Evolutionary conservation across 2,329 filamentous ascomycete genomes (phyloP).

Genomic region (Cercospora nicotianae): DNA sequence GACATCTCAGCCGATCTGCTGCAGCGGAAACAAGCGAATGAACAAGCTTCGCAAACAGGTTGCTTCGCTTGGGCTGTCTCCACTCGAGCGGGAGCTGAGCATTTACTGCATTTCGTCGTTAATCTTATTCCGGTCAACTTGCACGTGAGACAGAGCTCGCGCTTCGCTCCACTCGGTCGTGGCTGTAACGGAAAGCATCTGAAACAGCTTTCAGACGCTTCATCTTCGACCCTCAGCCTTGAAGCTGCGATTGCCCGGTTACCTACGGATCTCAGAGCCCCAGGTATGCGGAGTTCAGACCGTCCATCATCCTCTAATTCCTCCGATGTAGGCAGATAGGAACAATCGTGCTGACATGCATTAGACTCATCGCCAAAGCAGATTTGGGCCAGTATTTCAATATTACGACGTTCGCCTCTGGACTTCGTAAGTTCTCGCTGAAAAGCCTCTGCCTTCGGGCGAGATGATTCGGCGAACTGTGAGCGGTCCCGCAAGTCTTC

Average conservation of each 20-base stretch:
- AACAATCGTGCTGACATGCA: conserved; percentile 36
- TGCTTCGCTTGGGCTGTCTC: conserved; percentile 10
- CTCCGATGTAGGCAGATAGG: conserved; percentile 39
- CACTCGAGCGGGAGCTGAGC: conserved; percentile 21
- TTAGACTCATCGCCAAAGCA: conserved; percentile 1
- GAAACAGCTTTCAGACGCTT: not conserved
- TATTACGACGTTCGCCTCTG: conserved; percentile 32
- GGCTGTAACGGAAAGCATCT: conserved; percentile 7
- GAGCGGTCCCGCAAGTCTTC: conserved; percentile 21
- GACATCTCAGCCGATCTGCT: conserved; percentile 30
- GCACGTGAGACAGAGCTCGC: conserved; percentile 17
- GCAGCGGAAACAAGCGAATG: conserved; percentile 48
- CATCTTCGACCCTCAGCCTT: conserved; percentile 7
- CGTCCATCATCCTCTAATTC: conserved; percentile 42
- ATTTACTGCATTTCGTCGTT: conserved; percentile 20
- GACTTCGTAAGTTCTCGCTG: conserved; percentile 35
- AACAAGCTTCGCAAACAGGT: conserved; percentile 44
- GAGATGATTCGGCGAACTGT: conserved; percentile 3
- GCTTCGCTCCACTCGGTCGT: conserved; percentile 8
- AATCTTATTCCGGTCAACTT: conserved; percentile 18
- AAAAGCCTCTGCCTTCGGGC: conserved; percentile 29
- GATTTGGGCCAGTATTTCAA: not conserved
- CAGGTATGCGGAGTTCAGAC: conserved; percentile 46
- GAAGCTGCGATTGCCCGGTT: not conserved
- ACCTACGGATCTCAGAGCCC: conserved; percentile 31